Base-by-base conservation (phyloP, 148 eudicot genomes). In the Chenopodium quinoa region DNA sequence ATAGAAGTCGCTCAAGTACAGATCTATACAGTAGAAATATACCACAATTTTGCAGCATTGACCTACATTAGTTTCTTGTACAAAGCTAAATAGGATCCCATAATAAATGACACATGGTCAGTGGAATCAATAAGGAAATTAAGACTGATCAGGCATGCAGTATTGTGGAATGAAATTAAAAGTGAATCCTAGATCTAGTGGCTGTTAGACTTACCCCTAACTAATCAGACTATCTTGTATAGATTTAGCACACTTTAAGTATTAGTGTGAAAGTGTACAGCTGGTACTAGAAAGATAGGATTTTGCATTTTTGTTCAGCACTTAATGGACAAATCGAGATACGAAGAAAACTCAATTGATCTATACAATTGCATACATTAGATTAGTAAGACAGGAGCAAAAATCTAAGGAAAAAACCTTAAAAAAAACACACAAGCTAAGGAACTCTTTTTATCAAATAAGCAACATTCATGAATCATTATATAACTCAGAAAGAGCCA, bases 281-380 rank as follows among this genome's bases (percentile, higher is more conserved):
- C 4, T 9, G 29, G 4, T 4, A 37, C 27, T 9, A 76, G 52
- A n/a, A 70, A 82, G 32, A 37, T 77, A 58, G 19, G 29, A 70
- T 76, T 44, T 47, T 3, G 9, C 23, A 23, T 3, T 34, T 75
- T 50, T 64, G 25, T 23, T 76, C 20, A 52, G 29, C 50, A 44
- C 44, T 17, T 65, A n/a, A 62, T 12, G 16, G 74, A 60, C 48
- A 79, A 58, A 29, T 54, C 19, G 46, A 27, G 48, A 71, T 65
- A 64, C 22, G 73, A 52, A 31, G 62, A 37, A 40, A 80, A 48
- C 52, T 62, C 40, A 9, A 62, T 70, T 37, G 73, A 37, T 50
- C 78, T 84, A 77, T 84, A 84, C 86, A 84, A 17, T 84, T 77
- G 69, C 68, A 68, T 71, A 72, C 66, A 58, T 27, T 17, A 71